These are phyloP conservation scores for Suillus fuscotomentosus DNA, from an alignment of 768 basidiomycete species.

Conservation along the genomic window DNA sequence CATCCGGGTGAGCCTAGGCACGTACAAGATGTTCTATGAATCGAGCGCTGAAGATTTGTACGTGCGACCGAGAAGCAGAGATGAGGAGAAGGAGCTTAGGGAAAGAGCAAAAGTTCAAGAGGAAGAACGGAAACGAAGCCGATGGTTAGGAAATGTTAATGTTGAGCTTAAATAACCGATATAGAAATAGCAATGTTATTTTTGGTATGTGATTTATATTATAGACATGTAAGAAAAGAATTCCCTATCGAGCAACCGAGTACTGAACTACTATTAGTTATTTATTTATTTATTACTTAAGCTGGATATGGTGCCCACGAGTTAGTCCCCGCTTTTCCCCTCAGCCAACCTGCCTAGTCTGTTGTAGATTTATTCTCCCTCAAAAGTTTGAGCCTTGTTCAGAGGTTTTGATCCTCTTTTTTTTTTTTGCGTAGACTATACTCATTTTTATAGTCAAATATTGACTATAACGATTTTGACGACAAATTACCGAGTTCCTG, in stretches of 20 bases:
- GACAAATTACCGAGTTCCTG: slow-evolving; percentile 10
- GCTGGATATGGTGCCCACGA: slow-evolving; percentile 16
- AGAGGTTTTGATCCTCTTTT: background rate
- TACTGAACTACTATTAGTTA: background rate
- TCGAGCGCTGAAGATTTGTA: slow-evolving; percentile 59
- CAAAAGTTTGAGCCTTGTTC: background rate
- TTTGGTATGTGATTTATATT: background rate
- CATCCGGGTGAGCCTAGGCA: slow-evolving; percentile 56
- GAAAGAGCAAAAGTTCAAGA: slow-evolving; percentile 44
- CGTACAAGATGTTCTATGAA: slow-evolving; percentile 73
- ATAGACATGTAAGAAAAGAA: background rate
- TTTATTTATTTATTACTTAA: slow-evolving; percentile 20
- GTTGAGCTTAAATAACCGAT: background rate
- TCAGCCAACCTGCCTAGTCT: background rate
- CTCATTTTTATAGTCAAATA: slow-evolving; percentile 20
- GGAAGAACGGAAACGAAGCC: slow-evolving; percentile 56
- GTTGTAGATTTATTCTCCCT: background rate
- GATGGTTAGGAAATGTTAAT: slow-evolving; percentile 20
- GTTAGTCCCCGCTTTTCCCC: slow-evolving; percentile 5
- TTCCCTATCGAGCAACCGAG: background rate
- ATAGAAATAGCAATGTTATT: background rate
- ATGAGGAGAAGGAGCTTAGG: slow-evolving; percentile 33
- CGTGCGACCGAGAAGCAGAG: slow-evolving; percentile 35
- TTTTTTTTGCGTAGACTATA: background rate
- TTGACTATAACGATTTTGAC: slow-evolving; percentile 2